phyloP scores from a whole-genome alignment of 495 filamentous ascomycete genomes.

The Penicillium mononematosum region DNA sequence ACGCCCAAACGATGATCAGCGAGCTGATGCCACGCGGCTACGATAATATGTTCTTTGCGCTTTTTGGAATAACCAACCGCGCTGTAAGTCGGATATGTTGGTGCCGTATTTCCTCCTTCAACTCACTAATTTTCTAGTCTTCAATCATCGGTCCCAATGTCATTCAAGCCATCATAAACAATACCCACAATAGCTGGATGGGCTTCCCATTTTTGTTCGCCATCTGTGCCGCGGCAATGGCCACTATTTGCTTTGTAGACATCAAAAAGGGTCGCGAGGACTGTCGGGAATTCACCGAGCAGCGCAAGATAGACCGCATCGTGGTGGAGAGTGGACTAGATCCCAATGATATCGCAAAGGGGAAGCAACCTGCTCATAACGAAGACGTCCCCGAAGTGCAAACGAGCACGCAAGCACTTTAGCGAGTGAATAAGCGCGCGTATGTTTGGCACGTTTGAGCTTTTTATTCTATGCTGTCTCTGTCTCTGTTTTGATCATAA shows the following conservation, averaged over 20 bases:
- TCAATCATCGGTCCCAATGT: constrained; percentile 53
- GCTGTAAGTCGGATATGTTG: constrained; percentile 35
- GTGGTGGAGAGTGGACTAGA: constrained; percentile 23
- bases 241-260: constrained; percentile 45
- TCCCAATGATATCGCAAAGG: constrained; percentile 16
- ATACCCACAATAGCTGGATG: constrained; percentile 51
- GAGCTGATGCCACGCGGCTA: constrained; percentile 51
- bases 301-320: constrained; percentile 34
- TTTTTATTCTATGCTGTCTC: neutral
- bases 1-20: constrained; percentile 55
- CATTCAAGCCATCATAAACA: constrained; percentile 50
- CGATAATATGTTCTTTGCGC: constrained; percentile 54
- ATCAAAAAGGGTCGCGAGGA: constrained; percentile 50
- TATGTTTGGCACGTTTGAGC: too few species aligned
- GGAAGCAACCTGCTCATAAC: constrained; percentile 10
- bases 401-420: neutral
- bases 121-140: constrained; percentile 29
- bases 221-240: constrained; percentile 42
- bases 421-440: neutral
- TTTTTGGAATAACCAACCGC: constrained; percentile 53
- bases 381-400: constrained; percentile 2
- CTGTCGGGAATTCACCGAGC: constrained; percentile 40
- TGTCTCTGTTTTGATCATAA: neutral
- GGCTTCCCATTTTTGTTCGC: constrained; percentile 52
- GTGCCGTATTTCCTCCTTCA: neutral